These are phyloP conservation scores for Rhodotorula sp. DNA, from an alignment of 1,284 basidiomycete genomes.

Conservation along the genomic window DNA sequence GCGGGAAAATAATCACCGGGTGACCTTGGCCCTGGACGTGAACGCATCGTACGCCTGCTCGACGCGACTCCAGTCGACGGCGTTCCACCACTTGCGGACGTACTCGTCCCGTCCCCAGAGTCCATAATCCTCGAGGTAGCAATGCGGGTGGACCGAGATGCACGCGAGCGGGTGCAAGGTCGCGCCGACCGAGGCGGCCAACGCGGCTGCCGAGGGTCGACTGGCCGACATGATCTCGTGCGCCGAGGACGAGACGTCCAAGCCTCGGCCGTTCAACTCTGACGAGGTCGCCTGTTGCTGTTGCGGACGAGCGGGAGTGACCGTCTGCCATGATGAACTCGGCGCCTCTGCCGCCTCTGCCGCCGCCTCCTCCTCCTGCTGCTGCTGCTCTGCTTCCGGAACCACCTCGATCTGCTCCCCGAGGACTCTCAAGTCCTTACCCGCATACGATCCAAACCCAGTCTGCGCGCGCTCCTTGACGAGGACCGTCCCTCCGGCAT, in stretches of 20 bases:
- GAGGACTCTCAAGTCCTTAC: slow-evolving; percentile 21
- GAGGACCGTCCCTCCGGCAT: slow-evolving; percentile 84
- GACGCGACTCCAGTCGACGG: slow-evolving; percentile 79
- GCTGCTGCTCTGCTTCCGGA: not conserved
- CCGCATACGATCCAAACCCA: slow-evolving; percentile 16
- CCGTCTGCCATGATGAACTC: slow-evolving; percentile 14
- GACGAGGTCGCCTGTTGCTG: not conserved
- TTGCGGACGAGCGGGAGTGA: not conserved
- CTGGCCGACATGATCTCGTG: not conserved
- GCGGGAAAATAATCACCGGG: not conserved
- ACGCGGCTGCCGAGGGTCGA: not conserved
- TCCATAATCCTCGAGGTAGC: slow-evolving; percentile 85
- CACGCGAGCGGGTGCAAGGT: slow-evolving; percentile 74
- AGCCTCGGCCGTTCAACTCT: not conserved
- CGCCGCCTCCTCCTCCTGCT: not conserved
- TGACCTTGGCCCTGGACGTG: not conserved
- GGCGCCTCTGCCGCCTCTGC: not conserved
- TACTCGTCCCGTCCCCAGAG: slow-evolving; percentile 93
- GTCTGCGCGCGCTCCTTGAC: slow-evolving; percentile 55
- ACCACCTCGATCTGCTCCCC: slow-evolving; percentile 31
- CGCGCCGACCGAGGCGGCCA: slow-evolving; percentile 14
- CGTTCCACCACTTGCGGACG: slow-evolving; percentile 82
- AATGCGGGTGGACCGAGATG: slow-evolving; percentile 82
- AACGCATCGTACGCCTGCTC: slow-evolving; percentile 54
- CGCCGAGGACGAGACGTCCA: not conserved